Evolutionary conservation across 2,329 filamentous ascomycete species (phyloP).

Genomic region (Sodiomyces alkalinus): DNA sequence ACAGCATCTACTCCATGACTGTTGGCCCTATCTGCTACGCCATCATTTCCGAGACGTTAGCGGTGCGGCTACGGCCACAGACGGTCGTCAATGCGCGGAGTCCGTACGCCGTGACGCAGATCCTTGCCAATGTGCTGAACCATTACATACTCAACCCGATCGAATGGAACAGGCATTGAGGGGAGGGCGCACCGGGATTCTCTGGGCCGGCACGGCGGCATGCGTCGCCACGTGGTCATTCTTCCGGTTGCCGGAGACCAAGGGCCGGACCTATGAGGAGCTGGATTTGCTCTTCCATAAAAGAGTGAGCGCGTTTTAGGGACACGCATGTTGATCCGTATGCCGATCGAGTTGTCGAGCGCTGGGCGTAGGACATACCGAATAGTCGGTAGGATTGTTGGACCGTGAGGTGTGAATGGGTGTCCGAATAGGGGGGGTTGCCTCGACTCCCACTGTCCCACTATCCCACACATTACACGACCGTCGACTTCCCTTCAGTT

Average conservation of each 20-base stretch:
- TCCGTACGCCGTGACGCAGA: conserved; percentile 22
- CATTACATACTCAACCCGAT: conserved; percentile 19
- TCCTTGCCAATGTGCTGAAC: conserved; percentile 20
- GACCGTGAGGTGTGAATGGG: too few species aligned
- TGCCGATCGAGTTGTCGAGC: not conserved
- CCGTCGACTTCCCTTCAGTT: too few species aligned
- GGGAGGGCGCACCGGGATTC: conserved; percentile 21
- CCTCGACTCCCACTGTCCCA: too few species aligned
- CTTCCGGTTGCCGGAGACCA: conserved; percentile 19
- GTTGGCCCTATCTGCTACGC: conserved; percentile 27
- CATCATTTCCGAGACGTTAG: conserved; percentile 19
- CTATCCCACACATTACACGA: too few species aligned
- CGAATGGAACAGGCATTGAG: conserved; percentile 16
- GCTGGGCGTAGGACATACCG: too few species aligned
- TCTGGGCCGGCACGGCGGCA: conserved; percentile 14
- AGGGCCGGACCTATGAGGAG: conserved; percentile 17
- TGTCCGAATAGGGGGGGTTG: too few species aligned
- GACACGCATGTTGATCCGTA: conserved; percentile 19
- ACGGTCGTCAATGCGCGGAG: conserved; percentile 24
- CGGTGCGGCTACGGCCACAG: conserved; percentile 24
- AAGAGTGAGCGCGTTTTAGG: conserved; percentile 25
- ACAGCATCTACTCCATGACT: conserved; percentile 24
- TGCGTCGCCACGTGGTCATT: conserved; percentile 15
- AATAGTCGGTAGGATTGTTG: too few species aligned
- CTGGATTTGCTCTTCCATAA: conserved; percentile 18